A percentile compares a stretch with the other conserved stretches of the same genome.
Conservation (phyloP, 805 yeast genomes). For the Metschnikowia anglica region DNA sequence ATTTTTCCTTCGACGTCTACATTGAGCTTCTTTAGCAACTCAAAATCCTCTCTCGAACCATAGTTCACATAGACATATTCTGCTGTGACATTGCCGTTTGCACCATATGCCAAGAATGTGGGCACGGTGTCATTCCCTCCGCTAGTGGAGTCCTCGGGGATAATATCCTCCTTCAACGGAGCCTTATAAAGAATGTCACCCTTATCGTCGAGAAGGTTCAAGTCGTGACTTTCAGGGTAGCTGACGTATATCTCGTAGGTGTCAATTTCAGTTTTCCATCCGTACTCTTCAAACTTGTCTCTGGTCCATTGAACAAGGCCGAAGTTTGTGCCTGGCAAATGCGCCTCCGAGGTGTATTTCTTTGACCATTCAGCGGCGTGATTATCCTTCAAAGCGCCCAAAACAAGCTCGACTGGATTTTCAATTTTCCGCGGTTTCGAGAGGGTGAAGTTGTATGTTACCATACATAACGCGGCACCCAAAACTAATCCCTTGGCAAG, state of each 20-base stretch:
- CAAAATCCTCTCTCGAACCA: conserved; percentile 58
- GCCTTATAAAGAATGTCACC: conserved; percentile 47
- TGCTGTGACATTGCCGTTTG: conserved; percentile 58
- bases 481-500: conserved; percentile 5
- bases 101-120: conserved; percentile 64
- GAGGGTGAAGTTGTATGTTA: conserved; percentile 1
- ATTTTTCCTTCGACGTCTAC: conserved; percentile 54
- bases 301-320: conserved; percentile 57
- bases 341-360: conserved; percentile 52
- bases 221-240: conserved; percentile 49
- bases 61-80: conserved; percentile 60
- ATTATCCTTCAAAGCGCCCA: conserved; percentile 34
- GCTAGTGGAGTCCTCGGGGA: conserved; percentile 42
- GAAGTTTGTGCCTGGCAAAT: conserved; percentile 47
- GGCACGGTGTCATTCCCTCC: conserved; percentile 47
- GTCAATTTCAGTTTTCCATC: conserved; percentile 50
- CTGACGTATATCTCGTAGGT: conserved; percentile 58
- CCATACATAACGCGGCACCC: conserved; percentile 9
- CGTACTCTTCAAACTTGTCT: conserved; percentile 54
- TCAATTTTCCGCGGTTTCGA: background rate
- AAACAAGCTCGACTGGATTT: conserved; percentile 19
- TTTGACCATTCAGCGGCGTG: conserved; percentile 55
- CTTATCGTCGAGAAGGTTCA: conserved; percentile 35
- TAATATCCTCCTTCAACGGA: conserved; percentile 48
- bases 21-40: conserved; percentile 34